phyloP scores from a whole-genome alignment of 139 green algal genomes.

The Chlorella sp. region DNA sequence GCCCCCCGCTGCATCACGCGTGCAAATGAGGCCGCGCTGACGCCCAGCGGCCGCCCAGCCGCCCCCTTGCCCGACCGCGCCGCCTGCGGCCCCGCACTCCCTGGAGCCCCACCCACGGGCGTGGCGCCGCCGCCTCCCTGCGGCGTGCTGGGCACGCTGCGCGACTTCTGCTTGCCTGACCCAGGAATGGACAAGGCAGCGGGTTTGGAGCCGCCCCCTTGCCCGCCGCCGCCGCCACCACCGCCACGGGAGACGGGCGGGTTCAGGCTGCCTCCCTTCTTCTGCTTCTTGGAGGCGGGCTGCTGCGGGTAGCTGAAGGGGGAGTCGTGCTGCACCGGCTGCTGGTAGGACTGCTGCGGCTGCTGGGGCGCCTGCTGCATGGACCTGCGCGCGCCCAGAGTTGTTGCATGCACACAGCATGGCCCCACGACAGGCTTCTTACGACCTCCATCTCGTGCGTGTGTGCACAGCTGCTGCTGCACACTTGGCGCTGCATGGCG shows the following conservation, averaged over 20 bases:
- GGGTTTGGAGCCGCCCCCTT: neutral
- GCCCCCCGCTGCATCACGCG: conserved; percentile 2
- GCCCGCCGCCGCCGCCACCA: neutral
- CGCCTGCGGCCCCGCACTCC: neutral
- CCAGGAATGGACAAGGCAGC: too few relatives aligned
- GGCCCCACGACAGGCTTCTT: neutral
- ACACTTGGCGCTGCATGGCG: neutral
- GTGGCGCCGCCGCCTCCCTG: neutral
- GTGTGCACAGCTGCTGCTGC: neutral
- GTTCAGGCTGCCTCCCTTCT: neutral
- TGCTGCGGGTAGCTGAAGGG: neutral
- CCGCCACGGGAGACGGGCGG: neutral
- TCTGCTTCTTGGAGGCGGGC: conserved; percentile 9
- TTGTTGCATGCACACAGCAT: neutral
- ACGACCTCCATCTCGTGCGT: too few relatives aligned
- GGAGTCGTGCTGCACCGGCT: neutral
- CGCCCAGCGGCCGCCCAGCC: neutral
- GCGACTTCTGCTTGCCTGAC: neutral
- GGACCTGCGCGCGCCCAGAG: neutral
- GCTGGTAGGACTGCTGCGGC: neutral
- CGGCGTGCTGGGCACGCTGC: neutral
- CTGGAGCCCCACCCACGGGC: neutral
- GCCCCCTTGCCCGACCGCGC: neutral
- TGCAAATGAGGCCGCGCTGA: neutral
- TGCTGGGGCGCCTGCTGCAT: neutral